Percentiles rank a stretch among this genome's conserved stretches.
Evolutionary conservation across 2,329 filamentous ascomycete species (phyloP).

Genomic region (Pseudogymnoascus sp.): DNA sequence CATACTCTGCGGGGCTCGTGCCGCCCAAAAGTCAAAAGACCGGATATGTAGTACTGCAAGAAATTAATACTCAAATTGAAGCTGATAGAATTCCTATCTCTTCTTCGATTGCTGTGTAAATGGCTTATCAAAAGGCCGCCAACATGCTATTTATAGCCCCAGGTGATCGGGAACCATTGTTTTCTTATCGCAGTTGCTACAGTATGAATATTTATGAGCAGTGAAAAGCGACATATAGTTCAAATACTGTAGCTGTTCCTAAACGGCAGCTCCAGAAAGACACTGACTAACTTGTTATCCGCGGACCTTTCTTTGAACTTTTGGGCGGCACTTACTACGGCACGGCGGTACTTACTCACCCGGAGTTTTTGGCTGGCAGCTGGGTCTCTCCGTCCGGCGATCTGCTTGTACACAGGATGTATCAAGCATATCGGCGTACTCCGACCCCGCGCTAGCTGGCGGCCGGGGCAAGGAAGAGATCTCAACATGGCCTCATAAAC

Average conservation of each 20-base stretch:
- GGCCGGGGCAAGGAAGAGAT: constrained; percentile 1
- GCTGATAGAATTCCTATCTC: not conserved
- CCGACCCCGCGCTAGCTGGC: constrained; percentile 4
- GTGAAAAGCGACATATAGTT: not conserved
- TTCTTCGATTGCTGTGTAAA: not conserved
- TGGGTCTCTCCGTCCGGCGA: constrained; percentile 3
- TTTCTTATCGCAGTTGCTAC: too few relatives aligned
- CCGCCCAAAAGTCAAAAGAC: not conserved
- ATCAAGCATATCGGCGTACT: constrained; percentile 10
- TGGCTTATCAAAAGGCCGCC: not conserved
- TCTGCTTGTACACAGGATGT: not conserved
- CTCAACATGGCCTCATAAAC: constrained; percentile 9
- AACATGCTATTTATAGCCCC: not conserved
- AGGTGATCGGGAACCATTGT: too few relatives aligned
- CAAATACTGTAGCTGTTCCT: not conserved
- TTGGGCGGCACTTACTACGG: not conserved
- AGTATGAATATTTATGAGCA: not conserved
- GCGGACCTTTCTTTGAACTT: not conserved
- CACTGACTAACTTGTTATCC: not conserved
- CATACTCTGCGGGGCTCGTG: not conserved
- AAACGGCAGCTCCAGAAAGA: not conserved
- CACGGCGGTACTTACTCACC: not conserved
- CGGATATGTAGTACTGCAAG: not conserved
- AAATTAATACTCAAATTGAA: not conserved
- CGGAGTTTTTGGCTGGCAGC: not conserved